Evolutionary conservation across 225 moss, liverwort and hornwort species (phyloP), one percentile per base, ranked within the genome.

Genomic region (Ulota crispa): DNA sequence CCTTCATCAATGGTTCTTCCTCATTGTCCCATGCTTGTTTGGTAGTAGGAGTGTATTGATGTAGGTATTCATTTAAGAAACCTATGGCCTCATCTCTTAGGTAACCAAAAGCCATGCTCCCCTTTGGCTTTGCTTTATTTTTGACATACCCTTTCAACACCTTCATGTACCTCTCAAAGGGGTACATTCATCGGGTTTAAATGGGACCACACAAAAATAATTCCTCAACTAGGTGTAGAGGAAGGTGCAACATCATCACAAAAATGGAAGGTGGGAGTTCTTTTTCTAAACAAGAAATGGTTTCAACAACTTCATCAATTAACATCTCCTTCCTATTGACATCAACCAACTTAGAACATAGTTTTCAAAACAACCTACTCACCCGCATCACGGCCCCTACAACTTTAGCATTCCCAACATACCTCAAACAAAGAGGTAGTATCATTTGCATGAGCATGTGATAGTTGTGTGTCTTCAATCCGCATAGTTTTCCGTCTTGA

Each of bases 171-270:
- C 55, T 18, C 36, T 81, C 65, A 31, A n/a, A 53, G 0, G 11
- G 54, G 8, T 81, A 74, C 64, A 81, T 81, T 65, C 73, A 81
- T 1, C 42, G 9, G 5, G 27, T 81, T 10, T 81, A 65, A 0
- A 74, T 3, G 0, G 13, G 64, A 7, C 81, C 53, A 8, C 39
- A 24, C 66, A 73, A 7, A 69, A 69, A 24, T 1, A 68, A 53
- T 18, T 59, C 4, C 41, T 69, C 56, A 0, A 70, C 60, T 18
- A 80, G 61, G 19, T 80, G 70, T 2, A 50, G 15, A 8, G 50
- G 27, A 0, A 70, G 18, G 28, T 70, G 50, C 14, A 70, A 5
- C 70, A 67, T 67, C 4, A 56, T 60, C 3, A 61, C 79, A 63
- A 80, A 80, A 16, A 80, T 3, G 0, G 43, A 43, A 1, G 80